These are phyloP conservation scores for Stephanodiscus triporus DNA, from an alignment of 108 stramenopile genomes.

Conservation along the genomic window DNA sequence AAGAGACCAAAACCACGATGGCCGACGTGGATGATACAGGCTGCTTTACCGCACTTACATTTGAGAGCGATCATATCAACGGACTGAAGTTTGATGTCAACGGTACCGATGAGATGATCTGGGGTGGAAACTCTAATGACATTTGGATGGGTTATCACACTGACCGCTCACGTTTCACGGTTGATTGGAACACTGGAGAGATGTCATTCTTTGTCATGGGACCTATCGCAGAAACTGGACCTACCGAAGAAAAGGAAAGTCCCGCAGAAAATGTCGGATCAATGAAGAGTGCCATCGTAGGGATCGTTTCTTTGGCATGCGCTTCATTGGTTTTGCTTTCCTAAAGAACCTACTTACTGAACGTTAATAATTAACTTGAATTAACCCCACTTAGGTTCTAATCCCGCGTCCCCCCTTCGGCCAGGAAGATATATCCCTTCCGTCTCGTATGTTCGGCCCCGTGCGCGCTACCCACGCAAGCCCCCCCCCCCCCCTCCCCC, in stretches of 20 bases:
- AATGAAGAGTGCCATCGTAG: not conserved
- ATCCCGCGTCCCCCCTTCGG: too few species aligned
- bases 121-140: slow-evolving; percentile 66
- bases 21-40: slow-evolving; percentile 33
- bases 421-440: too few species aligned
- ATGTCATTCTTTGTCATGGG: not conserved
- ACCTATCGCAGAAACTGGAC: slow-evolving; percentile 2
- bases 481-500: too few species aligned
- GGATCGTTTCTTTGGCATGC: not conserved
- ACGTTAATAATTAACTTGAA: too few species aligned
- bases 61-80: slow-evolving; percentile 56
- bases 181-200: slow-evolving; percentile 47
- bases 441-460: too few species aligned
- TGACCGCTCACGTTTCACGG: slow-evolving; percentile 33
- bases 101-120: slow-evolving; percentile 67
- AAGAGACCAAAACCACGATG: slow-evolving; percentile 17
- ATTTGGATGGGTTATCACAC: slow-evolving; percentile 51
- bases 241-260: not conserved
- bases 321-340: not conserved
- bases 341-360: too few species aligned
- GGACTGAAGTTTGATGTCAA: slow-evolving; percentile 35
- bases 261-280: too few species aligned
- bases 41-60: slow-evolving; percentile 67
- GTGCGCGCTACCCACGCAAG: too few species aligned
- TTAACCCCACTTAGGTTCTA: too few species aligned